Conservation (phyloP, 2,329 filamentous ascomycete genomes). For the Reticulascus tulasneorum region DNA sequence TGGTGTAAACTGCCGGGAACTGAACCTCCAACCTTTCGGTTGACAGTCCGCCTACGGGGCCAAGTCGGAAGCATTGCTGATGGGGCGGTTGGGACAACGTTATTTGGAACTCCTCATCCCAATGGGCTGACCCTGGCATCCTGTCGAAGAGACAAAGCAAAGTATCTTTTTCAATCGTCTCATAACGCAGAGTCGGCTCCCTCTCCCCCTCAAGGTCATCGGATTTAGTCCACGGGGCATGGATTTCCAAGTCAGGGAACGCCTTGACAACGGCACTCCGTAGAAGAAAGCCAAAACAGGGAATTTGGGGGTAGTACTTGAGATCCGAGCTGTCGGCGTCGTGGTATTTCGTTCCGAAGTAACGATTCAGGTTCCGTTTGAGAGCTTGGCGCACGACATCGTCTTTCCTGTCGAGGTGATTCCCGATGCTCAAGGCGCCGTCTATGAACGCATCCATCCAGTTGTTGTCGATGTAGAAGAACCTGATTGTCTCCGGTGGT, state of each 20-base stretch:
- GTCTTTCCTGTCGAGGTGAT: constrained; percentile 23
- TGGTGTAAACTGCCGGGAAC: too few species aligned
- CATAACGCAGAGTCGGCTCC: background rate
- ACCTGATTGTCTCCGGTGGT: constrained; percentile 27
- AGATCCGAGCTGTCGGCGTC: too few species aligned
- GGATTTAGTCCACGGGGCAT: too few species aligned
- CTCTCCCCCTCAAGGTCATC: background rate
- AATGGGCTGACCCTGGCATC: background rate
- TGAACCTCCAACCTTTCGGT: too few species aligned
- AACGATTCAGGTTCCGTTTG: constrained; percentile 21
- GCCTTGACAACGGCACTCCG: constrained; percentile 20
- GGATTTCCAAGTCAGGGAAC: constrained; percentile 25
- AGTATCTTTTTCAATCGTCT: background rate
- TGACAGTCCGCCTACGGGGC: too few species aligned
- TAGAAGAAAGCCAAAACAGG: constrained; percentile 26
- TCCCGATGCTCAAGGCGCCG: constrained; percentile 33
- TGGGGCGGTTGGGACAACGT: background rate
- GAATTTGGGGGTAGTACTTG: constrained; percentile 22
- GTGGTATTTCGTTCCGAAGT: constrained; percentile 3
- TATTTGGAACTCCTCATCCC: background rate
- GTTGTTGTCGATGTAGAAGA: constrained; percentile 33
- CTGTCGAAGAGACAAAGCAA: background rate
- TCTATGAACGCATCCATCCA: constrained; percentile 36
- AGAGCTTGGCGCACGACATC: constrained; percentile 16
- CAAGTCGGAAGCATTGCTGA: background rate